A percentile compares a stretch with the other conserved stretches of the same genome.
phyloP scores from a whole-genome alignment of 805 yeast species.

The Pichia deserticola region DNA sequence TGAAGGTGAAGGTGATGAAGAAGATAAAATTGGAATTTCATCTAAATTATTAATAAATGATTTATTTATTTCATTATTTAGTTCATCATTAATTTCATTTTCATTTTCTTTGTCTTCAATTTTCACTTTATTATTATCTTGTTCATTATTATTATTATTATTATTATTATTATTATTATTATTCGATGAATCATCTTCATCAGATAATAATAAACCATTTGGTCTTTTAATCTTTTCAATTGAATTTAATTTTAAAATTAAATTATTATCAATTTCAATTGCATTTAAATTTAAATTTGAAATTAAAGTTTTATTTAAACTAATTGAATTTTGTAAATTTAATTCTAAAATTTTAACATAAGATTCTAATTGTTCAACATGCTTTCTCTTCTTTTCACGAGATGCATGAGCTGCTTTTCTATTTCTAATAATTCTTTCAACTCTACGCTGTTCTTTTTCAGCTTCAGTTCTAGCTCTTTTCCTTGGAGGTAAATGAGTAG shows the following conservation, averaged over 20 bases:
- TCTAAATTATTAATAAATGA: background rate
- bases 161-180: constrained; percentile 1
- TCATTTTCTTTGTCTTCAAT: background rate
- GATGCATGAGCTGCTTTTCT: constrained; percentile 97
- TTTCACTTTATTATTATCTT: constrained; percentile 1
- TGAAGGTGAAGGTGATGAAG: constrained; percentile 3
- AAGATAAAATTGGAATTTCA: background rate
- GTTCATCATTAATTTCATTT: constrained; percentile 10
- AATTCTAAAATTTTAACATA: constrained; percentile 40
- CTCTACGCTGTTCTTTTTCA: constrained; percentile 93
- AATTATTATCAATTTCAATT: constrained; percentile 11
- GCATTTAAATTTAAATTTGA: constrained; percentile 13
- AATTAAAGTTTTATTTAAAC: constrained; percentile 6
- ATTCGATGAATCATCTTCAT: constrained; percentile 13
- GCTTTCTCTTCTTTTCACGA: constrained; percentile 90
- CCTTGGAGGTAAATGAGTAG: constrained; percentile 66
- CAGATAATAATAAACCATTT: constrained; percentile 18
- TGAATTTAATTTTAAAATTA: constrained; percentile 6
- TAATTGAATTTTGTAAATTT: constrained; percentile 10
- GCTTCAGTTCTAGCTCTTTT: constrained; percentile 95
- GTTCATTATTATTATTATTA: background rate
- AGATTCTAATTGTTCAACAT: constrained; percentile 75
- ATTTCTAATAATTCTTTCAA: constrained; percentile 87
- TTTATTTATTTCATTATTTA: constrained; percentile 12
- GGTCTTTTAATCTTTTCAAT: constrained; percentile 19